Conservation (phyloP, 2,329 filamentous ascomycete species). For the Aspergillus hiratsukae region DNA sequence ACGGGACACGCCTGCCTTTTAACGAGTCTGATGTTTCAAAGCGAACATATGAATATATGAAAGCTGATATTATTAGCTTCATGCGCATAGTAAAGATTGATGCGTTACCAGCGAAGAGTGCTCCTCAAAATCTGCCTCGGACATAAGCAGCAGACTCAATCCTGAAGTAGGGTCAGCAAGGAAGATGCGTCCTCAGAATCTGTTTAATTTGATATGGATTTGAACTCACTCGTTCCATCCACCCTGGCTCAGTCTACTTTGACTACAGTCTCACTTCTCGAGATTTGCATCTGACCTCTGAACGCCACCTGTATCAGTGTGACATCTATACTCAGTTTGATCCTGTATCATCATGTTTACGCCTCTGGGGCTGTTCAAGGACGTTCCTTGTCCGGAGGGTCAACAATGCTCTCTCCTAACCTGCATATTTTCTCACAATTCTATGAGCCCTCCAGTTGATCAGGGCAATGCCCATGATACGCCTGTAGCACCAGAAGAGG, state of each 20-base stretch:
- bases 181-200: neutral
- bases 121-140: neutral
- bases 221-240: neutral
- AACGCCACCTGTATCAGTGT: neutral
- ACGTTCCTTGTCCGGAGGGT: slow-evolving; percentile 50
- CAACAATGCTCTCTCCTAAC: slow-evolving; percentile 48
- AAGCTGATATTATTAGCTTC: neutral
- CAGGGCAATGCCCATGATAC: slow-evolving; percentile 16
- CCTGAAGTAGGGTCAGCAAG: neutral
- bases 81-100: neutral
- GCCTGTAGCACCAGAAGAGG: neutral
- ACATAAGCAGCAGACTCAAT: neutral
- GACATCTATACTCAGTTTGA: neutral
- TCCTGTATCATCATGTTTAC: slow-evolving; percentile 46
- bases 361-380: slow-evolving; percentile 52
- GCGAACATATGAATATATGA: neutral
- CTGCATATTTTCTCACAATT: slow-evolving; percentile 57
- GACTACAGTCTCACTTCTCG: neutral
- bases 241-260: neutral
- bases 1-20: neutral
- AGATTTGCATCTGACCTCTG: neutral
- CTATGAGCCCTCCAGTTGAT: slow-evolving; percentile 2
- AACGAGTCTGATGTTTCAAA: neutral
- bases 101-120: neutral
- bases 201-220: neutral